phyloP scores from a whole-genome alignment of 2,329 filamentous ascomycete genomes.

The Biscogniauxia mediterranea region DNA sequence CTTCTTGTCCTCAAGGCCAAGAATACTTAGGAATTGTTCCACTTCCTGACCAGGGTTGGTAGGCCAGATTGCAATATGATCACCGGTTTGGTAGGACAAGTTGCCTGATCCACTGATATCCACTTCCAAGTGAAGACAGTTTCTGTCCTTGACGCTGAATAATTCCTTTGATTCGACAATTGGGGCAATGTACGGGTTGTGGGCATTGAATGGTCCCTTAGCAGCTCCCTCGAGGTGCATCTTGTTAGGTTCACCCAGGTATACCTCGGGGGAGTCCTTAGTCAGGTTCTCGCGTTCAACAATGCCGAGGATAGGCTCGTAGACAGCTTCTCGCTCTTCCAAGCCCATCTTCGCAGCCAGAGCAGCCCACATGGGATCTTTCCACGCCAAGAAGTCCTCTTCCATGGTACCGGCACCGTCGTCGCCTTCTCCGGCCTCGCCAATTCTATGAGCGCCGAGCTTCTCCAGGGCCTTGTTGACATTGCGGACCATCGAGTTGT shows the following conservation, averaged over 20 bases:
- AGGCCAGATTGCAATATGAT: constrained; percentile 97
- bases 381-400: constrained; percentile 98
- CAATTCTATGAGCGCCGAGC: constrained; percentile 80
- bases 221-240: constrained; percentile 83
- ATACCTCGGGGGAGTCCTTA: constrained; percentile 76
- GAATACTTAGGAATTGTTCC: constrained; percentile 78
- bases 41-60: constrained; percentile 92
- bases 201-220: constrained; percentile 90
- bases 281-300: constrained; percentile 72
- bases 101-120: constrained; percentile 80
- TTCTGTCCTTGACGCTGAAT: constrained; percentile 84
- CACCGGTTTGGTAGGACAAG: constrained; percentile 90
- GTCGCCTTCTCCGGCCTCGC: constrained; percentile 89
- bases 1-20: constrained; percentile 74
- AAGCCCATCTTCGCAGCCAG: constrained; percentile 80
- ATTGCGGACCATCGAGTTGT: constrained; percentile 96
- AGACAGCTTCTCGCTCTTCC: constrained; percentile 93
- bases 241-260: constrained; percentile 94
- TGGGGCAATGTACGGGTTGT: constrained; percentile 95
- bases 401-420: constrained; percentile 99
- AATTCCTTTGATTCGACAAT: constrained; percentile 88
- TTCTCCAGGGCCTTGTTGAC: constrained; percentile 79
- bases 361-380: constrained; percentile 96
- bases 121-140: constrained; percentile 95
- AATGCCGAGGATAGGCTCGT: constrained; percentile 88